Percentiles rank a stretch among this genome's conserved stretches.
phyloP scores from a whole-genome alignment of 805 yeast genomes.

The Cephaloascus fragrans region DNA sequence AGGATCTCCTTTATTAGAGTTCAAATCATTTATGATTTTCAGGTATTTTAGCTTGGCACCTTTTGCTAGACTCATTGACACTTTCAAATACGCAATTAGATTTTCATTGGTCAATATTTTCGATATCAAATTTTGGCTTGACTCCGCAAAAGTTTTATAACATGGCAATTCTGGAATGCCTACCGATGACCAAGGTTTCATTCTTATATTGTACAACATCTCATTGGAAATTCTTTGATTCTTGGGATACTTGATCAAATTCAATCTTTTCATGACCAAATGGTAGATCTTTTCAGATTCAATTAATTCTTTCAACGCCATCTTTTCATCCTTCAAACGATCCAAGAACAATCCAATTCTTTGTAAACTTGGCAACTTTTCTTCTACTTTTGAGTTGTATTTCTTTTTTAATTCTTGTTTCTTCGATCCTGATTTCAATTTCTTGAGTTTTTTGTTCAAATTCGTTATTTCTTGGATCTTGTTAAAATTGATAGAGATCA shows the following conservation, averaged over 20 bases:
- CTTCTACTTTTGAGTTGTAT: conserved; percentile 18
- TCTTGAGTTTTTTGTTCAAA: conserved; percentile 30
- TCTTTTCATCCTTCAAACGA: not conserved
- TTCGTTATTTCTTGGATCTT: conserved; percentile 21
- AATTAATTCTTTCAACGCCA: not conserved
- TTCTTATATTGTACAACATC: conserved; percentile 43
- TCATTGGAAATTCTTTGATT: conserved; percentile 16
- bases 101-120: not conserved
- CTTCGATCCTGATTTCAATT: conserved; percentile 40
- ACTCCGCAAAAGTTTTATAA: conserved; percentile 23
- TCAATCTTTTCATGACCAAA: not conserved
- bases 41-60: not conserved
- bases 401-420: conserved; percentile 27
- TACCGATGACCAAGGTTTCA: conserved; percentile 73
- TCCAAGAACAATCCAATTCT: conserved; percentile 2
- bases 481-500: conserved; percentile 23
- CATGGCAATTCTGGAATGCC: conserved; percentile 67
- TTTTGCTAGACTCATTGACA: not conserved
- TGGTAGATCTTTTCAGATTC: not conserved
- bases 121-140: conserved; percentile 4
- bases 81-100: too few species aligned
- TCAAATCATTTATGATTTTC: not conserved
- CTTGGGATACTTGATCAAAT: conserved; percentile 9
- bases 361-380: conserved; percentile 24
- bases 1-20: not conserved